A percentile compares a stretch with the other conserved stretches of the same genome.
These are phyloP conservation scores for Globisporangium orthogonon DNA, from an alignment of 352 stramenopile species.

Conservation along the genomic window DNA sequence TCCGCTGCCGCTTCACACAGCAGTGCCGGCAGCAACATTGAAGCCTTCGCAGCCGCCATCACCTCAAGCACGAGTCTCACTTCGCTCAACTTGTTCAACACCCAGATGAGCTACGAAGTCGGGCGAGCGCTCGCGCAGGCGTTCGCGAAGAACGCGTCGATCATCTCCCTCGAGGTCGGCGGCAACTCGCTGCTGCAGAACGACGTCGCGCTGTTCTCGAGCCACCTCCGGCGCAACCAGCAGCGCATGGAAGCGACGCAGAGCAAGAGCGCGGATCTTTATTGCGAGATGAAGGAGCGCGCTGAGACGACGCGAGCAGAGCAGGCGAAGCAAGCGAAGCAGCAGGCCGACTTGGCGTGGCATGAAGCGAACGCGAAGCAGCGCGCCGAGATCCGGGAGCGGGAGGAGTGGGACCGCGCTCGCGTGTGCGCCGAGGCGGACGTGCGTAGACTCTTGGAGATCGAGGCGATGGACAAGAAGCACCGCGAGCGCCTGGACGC, in stretches of 20 bases:
- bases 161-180: conserved; percentile 46
- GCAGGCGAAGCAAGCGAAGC: conserved; percentile 27
- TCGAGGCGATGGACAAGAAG: conserved; percentile 52
- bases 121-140: conserved; percentile 34
- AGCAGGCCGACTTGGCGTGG: conserved; percentile 35
- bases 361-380: conserved; percentile 49
- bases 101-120: conserved; percentile 42
- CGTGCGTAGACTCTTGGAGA: conserved; percentile 35
- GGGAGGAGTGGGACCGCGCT: conserved; percentile 48
- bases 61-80: conserved; percentile 33
- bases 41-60: conserved; percentile 34
- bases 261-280: conserved; percentile 17
- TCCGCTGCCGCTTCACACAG: not conserved
- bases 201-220: conserved; percentile 39
- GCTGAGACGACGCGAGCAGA: conserved; percentile 25
- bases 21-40: conserved; percentile 17
- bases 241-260: conserved; percentile 18
- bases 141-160: conserved; percentile 36
- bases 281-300: conserved; percentile 21
- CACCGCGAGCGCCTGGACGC: conserved; percentile 34
- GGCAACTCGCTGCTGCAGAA: conserved; percentile 37
- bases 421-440: conserved; percentile 30
- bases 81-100: conserved; percentile 54
- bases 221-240: conserved; percentile 41
- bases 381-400: conserved; percentile 31